These are phyloP conservation scores for Podaxis pistillaris DNA, from an alignment of 768 basidiomycete species.

Conservation along the genomic window DNA sequence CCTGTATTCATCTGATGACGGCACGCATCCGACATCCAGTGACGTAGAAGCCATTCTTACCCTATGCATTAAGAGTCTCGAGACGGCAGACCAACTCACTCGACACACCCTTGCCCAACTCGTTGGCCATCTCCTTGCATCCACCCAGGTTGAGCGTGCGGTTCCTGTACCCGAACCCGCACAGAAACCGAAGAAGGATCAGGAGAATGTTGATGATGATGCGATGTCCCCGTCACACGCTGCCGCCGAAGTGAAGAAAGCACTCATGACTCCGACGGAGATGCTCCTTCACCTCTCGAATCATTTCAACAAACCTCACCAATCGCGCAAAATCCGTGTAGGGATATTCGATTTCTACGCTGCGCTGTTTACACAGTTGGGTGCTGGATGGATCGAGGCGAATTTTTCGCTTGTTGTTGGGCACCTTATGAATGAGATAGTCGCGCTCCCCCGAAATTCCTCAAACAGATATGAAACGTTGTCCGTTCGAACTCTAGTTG, in stretches of 20 bases:
- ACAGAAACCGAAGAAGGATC: conserved; percentile 65
- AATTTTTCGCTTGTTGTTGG: conserved; percentile 78
- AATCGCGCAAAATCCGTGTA: conserved; percentile 70
- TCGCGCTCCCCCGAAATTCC: conserved; percentile 54
- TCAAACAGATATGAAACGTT: conserved; percentile 72
- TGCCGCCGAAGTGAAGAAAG: conserved; percentile 57
- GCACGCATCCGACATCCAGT: conserved; percentile 50
- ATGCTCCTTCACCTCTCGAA: conserved; percentile 81
- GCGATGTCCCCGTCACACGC: conserved; percentile 39
- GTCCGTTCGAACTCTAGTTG: conserved; percentile 68
- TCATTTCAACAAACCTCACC: conserved; percentile 74
- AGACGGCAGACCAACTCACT: conserved; percentile 80
- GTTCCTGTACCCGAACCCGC: conserved; percentile 41
- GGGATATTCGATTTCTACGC: conserved; percentile 90
- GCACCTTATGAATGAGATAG: conserved; percentile 79
- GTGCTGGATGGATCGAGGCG: conserved; percentile 72
- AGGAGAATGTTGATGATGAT: conserved; percentile 59
- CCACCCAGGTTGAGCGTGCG: conserved; percentile 71
- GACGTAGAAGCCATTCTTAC: conserved; percentile 79
- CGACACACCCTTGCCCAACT: conserved; percentile 79
- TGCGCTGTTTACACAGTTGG: conserved; percentile 72
- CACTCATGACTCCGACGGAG: conserved; percentile 69
- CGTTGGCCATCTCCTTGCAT: conserved; percentile 79
- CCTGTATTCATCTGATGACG: conserved; percentile 56
- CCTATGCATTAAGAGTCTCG: conserved; percentile 70